A percentile compares a stretch with the other conserved stretches of the same genome.
These are phyloP conservation scores for Pestalotiopsis sp. DNA, from an alignment of 2,329 filamentous ascomycete genomes.

Conservation along the genomic window DNA sequence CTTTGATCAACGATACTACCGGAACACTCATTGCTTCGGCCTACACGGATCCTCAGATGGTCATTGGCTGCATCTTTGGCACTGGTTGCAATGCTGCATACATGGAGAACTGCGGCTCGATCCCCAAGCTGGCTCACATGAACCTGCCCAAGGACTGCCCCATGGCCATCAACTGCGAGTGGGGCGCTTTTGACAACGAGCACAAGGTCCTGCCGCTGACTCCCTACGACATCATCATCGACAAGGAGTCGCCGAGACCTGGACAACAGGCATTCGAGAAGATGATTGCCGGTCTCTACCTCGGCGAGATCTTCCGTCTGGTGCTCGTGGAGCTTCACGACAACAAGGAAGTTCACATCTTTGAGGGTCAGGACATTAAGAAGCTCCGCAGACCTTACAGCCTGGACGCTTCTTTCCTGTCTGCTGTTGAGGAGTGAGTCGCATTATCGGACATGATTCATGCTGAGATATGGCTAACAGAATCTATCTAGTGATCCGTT, in stretches of 20 bases:
- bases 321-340: conserved; percentile 85
- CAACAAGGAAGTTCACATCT: conserved; percentile 73
- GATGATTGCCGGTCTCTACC: conserved; percentile 94
- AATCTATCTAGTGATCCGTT: conserved; percentile 73
- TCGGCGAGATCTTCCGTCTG: conserved; percentile 92
- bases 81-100: conserved; percentile 98
- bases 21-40: conserved; percentile 95
- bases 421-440: conserved; percentile 82
- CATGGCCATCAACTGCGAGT: conserved; percentile 98
- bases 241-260: conserved; percentile 88
- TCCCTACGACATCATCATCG: conserved; percentile 83
- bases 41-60: conserved; percentile 93
- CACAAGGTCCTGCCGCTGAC: conserved; percentile 85
- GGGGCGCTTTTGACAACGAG: conserved; percentile 95
- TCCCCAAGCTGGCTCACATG: conserved; percentile 92
- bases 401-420: conserved; percentile 91
- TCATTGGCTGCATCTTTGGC: conserved; percentile 96
- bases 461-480: conserved; percentile 21
- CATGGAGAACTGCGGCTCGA: conserved; percentile 89
- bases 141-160: conserved; percentile 82
- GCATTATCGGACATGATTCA: background rate
- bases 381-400: conserved; percentile 85
- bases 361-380: conserved; percentile 79
- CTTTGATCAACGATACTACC: conserved; percentile 96
- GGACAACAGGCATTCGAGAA: conserved; percentile 97